phyloP scores from a whole-genome alignment of 2,329 filamentous ascomycete genomes.

The Graphiopsis chlorocephala region DNA sequence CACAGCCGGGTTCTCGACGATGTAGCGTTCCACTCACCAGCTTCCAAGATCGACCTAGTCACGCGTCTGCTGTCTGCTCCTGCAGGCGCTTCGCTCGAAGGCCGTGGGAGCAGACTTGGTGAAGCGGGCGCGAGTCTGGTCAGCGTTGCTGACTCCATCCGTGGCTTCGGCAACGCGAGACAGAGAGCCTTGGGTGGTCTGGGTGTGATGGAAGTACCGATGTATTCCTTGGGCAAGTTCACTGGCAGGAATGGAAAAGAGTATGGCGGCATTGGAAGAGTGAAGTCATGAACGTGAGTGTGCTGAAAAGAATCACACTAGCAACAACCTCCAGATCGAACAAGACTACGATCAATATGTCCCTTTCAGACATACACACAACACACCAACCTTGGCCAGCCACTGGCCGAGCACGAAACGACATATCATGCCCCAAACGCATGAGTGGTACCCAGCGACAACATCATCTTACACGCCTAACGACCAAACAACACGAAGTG shows the following conservation, averaged over 20 bases:
- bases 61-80: slow-evolving; percentile 61
- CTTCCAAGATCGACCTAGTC: slow-evolving; percentile 66
- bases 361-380: not conserved
- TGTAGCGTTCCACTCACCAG: slow-evolving; percentile 66
- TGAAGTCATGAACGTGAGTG: slow-evolving; percentile 27
- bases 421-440: not conserved
- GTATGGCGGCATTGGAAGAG: slow-evolving; percentile 59
- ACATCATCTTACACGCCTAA: not conserved
- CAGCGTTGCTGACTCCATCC: slow-evolving; percentile 32
- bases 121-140: slow-evolving; percentile 27
- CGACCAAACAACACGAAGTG: not conserved
- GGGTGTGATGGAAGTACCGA: slow-evolving; percentile 36
- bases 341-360: not conserved
- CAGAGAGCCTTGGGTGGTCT: slow-evolving; percentile 18
- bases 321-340: not conserved
- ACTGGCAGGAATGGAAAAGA: slow-evolving; percentile 58
- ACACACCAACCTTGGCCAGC: not conserved
- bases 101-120: slow-evolving; percentile 13
- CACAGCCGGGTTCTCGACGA: slow-evolving; percentile 70
- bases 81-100: slow-evolving; percentile 46
- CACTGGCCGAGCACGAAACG: not conserved
- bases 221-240: slow-evolving; percentile 58
- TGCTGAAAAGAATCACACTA: not conserved
- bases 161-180: slow-evolving; percentile 33
- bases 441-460: not conserved